A percentile compares a stretch with the other conserved stretches of the same genome.
phyloP scores from a whole-genome alignment of 2,329 filamentous ascomycete species.

The Escovopsis weberi region DNA sequence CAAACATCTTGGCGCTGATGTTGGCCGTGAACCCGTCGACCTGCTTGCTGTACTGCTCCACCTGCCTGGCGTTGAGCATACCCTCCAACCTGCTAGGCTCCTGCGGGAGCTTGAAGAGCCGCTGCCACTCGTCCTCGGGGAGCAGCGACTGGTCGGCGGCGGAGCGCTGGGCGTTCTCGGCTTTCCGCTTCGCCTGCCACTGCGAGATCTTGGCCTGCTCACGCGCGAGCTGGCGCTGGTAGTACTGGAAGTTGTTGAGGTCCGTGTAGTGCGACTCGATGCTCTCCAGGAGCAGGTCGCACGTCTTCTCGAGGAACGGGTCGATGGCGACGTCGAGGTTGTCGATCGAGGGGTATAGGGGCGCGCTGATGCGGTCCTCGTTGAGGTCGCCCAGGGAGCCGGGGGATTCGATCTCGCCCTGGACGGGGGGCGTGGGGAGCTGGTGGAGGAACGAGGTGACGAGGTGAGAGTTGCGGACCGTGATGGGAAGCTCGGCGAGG shows the following conservation, averaged over 20 bases:
- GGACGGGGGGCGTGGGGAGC: constrained; percentile 50
- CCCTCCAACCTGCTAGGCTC: constrained; percentile 88
- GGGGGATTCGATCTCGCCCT: constrained; percentile 59
- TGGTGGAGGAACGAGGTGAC: constrained; percentile 93
- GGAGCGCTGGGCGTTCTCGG: constrained; percentile 75
- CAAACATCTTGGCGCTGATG: constrained; percentile 95
- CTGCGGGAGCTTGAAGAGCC: constrained; percentile 91
- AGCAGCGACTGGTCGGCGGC: constrained; percentile 79
- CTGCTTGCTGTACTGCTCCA: constrained; percentile 95
- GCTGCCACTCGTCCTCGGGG: constrained; percentile 96
- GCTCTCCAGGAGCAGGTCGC: constrained; percentile 86
- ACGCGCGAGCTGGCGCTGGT: constrained; percentile 81
- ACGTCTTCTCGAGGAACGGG: constrained; percentile 96
- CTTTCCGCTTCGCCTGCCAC: constrained; percentile 94
- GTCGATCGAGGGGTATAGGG: constrained; percentile 79
- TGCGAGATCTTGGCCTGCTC: constrained; percentile 94
- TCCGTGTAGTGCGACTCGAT: constrained; percentile 98
- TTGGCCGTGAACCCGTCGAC: constrained; percentile 90
- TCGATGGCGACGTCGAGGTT: constrained; percentile 86
- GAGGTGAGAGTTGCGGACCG: constrained; percentile 92
- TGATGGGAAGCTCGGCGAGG: constrained; percentile 75
- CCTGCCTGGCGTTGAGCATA: constrained; percentile 88
- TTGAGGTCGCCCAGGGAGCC: constrained; percentile 65
- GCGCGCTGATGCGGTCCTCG: constrained; percentile 44
- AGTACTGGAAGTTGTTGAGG: constrained; percentile 96